phyloP scores from a whole-genome alignment of 257 asterid genomes.

The Nicotiana otophora region DNA sequence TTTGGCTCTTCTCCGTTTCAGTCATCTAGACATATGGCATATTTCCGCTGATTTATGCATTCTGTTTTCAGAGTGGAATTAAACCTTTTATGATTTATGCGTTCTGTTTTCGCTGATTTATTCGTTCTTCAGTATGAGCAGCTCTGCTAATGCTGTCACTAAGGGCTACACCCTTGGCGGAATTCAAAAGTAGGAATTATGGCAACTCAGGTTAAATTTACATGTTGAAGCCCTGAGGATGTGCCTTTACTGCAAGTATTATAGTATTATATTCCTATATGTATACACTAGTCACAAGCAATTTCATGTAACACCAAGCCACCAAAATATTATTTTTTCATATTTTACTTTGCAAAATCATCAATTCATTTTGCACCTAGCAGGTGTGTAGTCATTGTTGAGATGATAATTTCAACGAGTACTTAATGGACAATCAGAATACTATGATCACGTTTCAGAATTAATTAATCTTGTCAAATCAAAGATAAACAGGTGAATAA shows the following conservation, averaged over 20 bases:
- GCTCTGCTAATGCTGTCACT: not conserved
- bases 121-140: not conserved
- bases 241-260: not conserved
- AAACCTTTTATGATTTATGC: slow-evolving; percentile 4
- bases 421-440: not conserved
- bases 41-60: slow-evolving; percentile 50
- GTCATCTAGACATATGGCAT: slow-evolving; percentile 90
- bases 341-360: not conserved
- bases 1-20: slow-evolving; percentile 66
- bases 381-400: not conserved
- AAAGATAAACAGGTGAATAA: not conserved
- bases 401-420: not conserved
- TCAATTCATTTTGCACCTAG: not conserved
- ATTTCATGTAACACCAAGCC: not conserved
- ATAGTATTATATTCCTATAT: not conserved
- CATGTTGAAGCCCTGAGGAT: not conserved
- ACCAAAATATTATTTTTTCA: not conserved
- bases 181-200: not conserved
- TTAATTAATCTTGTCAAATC: not conserved
- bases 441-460: not conserved
- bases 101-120: slow-evolving; percentile 45
- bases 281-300: not conserved
- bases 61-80: slow-evolving; percentile 15
- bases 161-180: slow-evolving; percentile 12
- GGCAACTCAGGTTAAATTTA: not conserved